phyloP scores from a whole-genome alignment of 2,329 filamentous ascomycete species.

The Xylaria sp. region DNA sequence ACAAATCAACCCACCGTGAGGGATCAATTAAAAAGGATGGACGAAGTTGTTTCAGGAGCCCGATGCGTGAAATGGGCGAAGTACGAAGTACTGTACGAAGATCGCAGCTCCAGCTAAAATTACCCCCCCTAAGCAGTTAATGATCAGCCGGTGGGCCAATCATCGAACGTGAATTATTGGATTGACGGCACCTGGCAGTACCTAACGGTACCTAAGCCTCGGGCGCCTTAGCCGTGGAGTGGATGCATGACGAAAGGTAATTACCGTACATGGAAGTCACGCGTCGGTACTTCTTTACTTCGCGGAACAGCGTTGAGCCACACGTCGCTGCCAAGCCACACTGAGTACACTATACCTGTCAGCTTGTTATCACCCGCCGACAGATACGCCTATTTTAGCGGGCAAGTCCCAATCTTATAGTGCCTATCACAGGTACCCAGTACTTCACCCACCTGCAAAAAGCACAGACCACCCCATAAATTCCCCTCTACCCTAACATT shows the following conservation, averaged over 20 bases:
- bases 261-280: neutral
- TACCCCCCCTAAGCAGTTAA: conserved; percentile 7
- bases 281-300: neutral
- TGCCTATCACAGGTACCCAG: neutral
- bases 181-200: neutral
- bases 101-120: conserved; percentile 13
- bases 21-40: conserved; percentile 4
- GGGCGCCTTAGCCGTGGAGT: too few species aligned
- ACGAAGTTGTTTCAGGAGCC: conserved; percentile 8
- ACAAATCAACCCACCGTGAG: neutral
- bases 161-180: conserved; percentile 6
- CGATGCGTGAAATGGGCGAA: neutral
- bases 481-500: conserved; percentile 22
- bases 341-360: neutral
- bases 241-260: neutral
- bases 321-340: neutral
- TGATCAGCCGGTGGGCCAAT: conserved; percentile 10
- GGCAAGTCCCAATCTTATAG: too few species aligned
- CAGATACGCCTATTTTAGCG: too few species aligned
- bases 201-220: neutral
- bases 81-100: neutral
- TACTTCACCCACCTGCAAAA: neutral
- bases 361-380: neutral
- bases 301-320: neutral
- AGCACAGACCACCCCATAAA: conserved; percentile 19